Conservation (phyloP, 495 filamentous ascomycete species). For the Choiromyces venosus region DNA sequence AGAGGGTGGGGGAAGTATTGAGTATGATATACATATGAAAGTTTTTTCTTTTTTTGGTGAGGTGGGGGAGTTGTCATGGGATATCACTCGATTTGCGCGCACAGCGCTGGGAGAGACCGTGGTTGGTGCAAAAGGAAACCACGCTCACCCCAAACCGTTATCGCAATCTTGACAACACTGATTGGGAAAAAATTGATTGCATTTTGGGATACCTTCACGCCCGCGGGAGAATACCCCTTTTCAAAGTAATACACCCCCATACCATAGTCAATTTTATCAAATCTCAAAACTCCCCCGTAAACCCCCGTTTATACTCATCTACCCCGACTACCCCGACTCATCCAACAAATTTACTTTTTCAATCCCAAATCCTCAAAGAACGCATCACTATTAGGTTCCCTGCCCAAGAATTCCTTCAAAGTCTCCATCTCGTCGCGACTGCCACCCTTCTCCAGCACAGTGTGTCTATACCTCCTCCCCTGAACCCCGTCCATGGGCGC, state of each 20-base stretch:
- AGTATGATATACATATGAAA: background rate
- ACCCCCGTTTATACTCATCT: background rate
- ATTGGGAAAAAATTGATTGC: background rate
- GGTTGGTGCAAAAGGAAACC: background rate
- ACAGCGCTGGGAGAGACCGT: background rate
- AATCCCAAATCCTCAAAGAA: slow-evolving; percentile 70
- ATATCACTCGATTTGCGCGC: background rate
- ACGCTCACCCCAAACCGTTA: background rate
- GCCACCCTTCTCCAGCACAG: slow-evolving; percentile 66
- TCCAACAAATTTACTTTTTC: slow-evolving; percentile 22
- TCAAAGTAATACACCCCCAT: background rate
- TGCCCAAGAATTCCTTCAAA: slow-evolving; percentile 64
- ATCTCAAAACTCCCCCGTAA: background rate
- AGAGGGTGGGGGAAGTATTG: background rate
- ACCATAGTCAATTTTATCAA: background rate
- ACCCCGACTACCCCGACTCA: background rate
- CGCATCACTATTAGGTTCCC: slow-evolving; percentile 65
- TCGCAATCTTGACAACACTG: background rate
- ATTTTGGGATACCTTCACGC: background rate
- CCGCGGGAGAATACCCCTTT: background rate
- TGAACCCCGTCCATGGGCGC: slow-evolving; percentile 64
- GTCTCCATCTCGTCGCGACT: slow-evolving; percentile 70
- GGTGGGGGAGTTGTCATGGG: background rate
- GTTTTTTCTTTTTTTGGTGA: background rate
- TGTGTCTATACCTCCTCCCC: slow-evolving; percentile 66